Evolutionary conservation across 176 grass and related monocot genomes (phyloP).

Genomic region (Tillandsia fasciculata): DNA sequence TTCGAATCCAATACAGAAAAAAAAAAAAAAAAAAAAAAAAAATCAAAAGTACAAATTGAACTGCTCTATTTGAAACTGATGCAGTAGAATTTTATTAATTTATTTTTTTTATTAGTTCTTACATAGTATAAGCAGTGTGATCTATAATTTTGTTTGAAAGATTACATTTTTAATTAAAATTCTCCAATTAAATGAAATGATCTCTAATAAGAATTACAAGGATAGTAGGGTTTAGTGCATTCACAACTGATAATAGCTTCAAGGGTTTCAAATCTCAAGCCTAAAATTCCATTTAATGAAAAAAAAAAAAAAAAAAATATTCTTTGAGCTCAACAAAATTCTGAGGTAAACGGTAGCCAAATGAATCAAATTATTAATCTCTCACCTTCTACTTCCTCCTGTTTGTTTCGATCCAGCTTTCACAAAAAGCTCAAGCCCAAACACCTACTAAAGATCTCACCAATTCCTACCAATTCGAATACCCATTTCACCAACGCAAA

Average conservation of each 20-base stretch:
- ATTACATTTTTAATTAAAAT: neutral
- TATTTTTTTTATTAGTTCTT: too few relatives aligned
- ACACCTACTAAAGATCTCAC: neutral
- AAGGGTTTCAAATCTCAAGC: neutral
- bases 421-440: neutral
- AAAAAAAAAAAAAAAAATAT: neutral
- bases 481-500: too few relatives aligned
- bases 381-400: neutral
- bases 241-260: neutral
- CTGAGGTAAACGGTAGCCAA: neutral
- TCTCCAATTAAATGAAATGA: neutral
- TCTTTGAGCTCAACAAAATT: neutral
- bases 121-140: too few relatives aligned
- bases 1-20: neutral
- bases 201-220: neutral
- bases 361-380: neutral
- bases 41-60: too few relatives aligned
- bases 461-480: neutral
- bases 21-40: neutral
- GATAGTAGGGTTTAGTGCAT: constrained; percentile 1
- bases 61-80: too few relatives aligned
- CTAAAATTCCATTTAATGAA: neutral
- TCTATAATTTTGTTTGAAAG: neutral
- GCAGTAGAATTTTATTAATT: too few relatives aligned
- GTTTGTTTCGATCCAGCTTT: too few relatives aligned